Conservation (phyloP, 495 filamentous ascomycete species). For the Hypoxylon rickii region DNA sequence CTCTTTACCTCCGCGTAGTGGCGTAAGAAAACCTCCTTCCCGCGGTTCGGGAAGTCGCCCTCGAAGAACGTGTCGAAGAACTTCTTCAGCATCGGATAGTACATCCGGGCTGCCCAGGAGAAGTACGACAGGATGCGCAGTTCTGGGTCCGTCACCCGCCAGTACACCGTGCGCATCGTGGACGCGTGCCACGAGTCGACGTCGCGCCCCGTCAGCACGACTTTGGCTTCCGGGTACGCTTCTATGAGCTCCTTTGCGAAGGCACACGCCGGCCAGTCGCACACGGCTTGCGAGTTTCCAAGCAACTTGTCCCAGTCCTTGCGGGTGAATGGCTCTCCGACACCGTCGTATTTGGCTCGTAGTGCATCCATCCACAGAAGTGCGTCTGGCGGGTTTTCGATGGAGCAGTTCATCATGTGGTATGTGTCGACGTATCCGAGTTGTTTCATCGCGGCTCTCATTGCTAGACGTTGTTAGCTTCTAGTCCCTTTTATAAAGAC, state of each 20-base stretch:
- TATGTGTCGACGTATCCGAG: constrained; percentile 67
- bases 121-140: constrained; percentile 56
- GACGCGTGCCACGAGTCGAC: constrained; percentile 51
- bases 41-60: constrained; percentile 30
- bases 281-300: constrained; percentile 64
- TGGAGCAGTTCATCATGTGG: constrained; percentile 70
- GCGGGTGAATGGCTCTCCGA: constrained; percentile 60
- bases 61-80: constrained; percentile 56
- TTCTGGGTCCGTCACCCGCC: constrained; percentile 61
- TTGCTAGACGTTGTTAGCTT: constrained; percentile 44
- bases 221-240: constrained; percentile 72
- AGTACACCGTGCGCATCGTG: constrained; percentile 53
- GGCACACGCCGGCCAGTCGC: constrained; percentile 67
- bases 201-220: constrained; percentile 66
- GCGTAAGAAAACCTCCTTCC: constrained; percentile 29
- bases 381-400: constrained; percentile 69
- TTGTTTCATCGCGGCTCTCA: constrained; percentile 63
- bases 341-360: constrained; percentile 65
- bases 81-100: constrained; percentile 63
- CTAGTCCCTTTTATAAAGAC: no score
- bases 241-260: constrained; percentile 71
- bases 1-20: constrained; percentile 37
- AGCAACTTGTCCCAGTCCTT: constrained; percentile 71
- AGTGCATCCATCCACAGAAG: constrained; percentile 70
- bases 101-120: constrained; percentile 62